Base-by-base conservation (phyloP, 768 basidiomycete genomes). In the Tylopilus sp. region DNA sequence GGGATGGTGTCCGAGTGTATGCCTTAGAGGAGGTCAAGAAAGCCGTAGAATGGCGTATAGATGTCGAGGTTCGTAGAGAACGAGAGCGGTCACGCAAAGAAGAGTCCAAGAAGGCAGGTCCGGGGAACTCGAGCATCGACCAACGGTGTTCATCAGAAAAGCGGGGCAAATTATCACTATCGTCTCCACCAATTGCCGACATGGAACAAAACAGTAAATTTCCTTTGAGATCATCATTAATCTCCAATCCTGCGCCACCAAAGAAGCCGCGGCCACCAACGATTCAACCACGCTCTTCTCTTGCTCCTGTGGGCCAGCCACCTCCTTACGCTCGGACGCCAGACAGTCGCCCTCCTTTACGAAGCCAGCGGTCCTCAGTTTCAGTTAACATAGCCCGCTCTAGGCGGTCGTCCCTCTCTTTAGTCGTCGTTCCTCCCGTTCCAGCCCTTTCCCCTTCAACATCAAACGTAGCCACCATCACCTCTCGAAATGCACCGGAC, bases 1-100 rank as follows among this genome's bases (percentile, higher is more conserved):
- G 91, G 58, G 89, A 92, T 56, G 90, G 91, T 3, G 90, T 93
- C 40, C 79, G 91, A 31, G 91, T 93, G 17, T 93, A 93, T 66
- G 91, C 91, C 17, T 73, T 93, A 15, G 90, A 92, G 52, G 91
- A 93, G 61, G 80, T 93, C 12, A 88, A 84, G 67, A 88, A 85
- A 63, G 86, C 85, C 3, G 83, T 93, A 6, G 91, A 93, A 67
- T 92, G 89, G 90, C 79, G 91, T 17, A 82, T 92, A 55, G 91
- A 93, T 7, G 78, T 84, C 22, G 91, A 92, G 66, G 69, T 86
- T 50, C 79, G 82, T 36, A 75, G 88, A 51, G 89, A 92, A 66
- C 78, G 80, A 30, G 89, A 92, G 42, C 81, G 83, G 30, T 72
- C 73, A n/a, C 79, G 83, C 45, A 73, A 83, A 48, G 88, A 90